Base-by-base conservation (phyloP, 208 protist genomes). In the Wallacemonas rigidus region DNA sequence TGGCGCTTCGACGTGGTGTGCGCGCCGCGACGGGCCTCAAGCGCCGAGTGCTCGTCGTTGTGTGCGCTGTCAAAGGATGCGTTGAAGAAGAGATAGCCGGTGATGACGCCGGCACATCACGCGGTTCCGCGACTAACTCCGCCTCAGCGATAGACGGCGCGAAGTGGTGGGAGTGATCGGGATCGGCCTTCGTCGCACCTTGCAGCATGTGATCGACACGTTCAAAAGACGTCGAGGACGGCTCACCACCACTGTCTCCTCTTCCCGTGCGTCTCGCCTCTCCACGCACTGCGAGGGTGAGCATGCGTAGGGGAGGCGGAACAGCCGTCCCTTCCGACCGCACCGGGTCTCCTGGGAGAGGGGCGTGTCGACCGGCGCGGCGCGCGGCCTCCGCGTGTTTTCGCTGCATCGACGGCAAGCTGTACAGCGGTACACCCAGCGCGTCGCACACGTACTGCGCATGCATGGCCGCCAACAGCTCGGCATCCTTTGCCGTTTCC, bases 391-490 rank as follows among this genome's bases (percentile, higher is more conserved):
- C 88, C 12, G 87, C 87, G 77, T 95, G 75, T 60, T 90, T 89
- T 57, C 79, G 76, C 80, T 95, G 90, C 69, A 83, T 87, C 5
- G 82, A 85, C 64, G 76, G 72, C 45, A 92, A 69, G 1, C 79
- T 75, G 61, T 92, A 95, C 9, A 95, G 77, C 26, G 82, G 86
- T 11, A 93, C 81, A 3, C 85, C 87, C 0, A 92, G 75, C 5
- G 85, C 81, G 53, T 94, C 89, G 71, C 86, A 91, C 15, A 94
- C 77, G 2, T 82, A 74, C 71, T 96, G 87, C 3, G 89, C 91
- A 72, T 96, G 91, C 91, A 96, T 96, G 40, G 91, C 89, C 12
- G 87, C 87, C 1, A 94, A 81, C 53, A 91, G 56, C 71, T 92
- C 91, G 12, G 91, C 91, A 38, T 91, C 86, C 77, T 88, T 89